Percentiles rank a stretch among this genome's conserved stretches.
Evolutionary conservation across 306 rosid genomes (phyloP).

Genomic region (Pterocarpus santalinus): DNA sequence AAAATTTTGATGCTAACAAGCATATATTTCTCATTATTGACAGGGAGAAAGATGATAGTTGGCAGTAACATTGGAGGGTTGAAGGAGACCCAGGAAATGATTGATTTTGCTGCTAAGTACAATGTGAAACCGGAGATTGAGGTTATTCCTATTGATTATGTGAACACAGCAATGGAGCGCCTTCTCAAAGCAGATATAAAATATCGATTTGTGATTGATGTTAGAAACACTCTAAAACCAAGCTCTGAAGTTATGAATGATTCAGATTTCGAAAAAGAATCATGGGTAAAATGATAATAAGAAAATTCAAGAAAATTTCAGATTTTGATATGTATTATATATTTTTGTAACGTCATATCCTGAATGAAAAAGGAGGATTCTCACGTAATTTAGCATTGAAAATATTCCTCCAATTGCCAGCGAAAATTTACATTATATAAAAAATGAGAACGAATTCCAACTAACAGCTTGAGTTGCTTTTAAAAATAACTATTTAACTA

Average conservation of each 20-base stretch:
- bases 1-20: neutral
- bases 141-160: slow-evolving; percentile 55
- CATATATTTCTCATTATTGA: neutral
- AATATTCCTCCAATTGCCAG: neutral
- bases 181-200: slow-evolving; percentile 54
- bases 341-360: neutral
- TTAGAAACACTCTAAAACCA: slow-evolving; percentile 45
- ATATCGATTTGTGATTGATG: slow-evolving; percentile 63
- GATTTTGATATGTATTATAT: neutral
- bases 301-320: neutral
- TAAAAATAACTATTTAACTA: too few relatives aligned
- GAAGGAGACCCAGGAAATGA: slow-evolving; percentile 61
- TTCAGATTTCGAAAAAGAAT: neutral
- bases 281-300: too few relatives aligned
- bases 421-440: neutral
- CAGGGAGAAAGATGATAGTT: slow-evolving; percentile 54
- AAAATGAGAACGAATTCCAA: too few relatives aligned
- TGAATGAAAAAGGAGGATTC: neutral
- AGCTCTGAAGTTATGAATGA: neutral
- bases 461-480: neutral
- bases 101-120: slow-evolving; percentile 56
- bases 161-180: slow-evolving; percentile 60
- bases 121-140: slow-evolving; percentile 53
- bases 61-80: slow-evolving; percentile 52
- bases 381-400: neutral